Evolutionary conservation across 257 asterid genomes (phyloP).

Genomic region (Euphrasia confusa): DNA sequence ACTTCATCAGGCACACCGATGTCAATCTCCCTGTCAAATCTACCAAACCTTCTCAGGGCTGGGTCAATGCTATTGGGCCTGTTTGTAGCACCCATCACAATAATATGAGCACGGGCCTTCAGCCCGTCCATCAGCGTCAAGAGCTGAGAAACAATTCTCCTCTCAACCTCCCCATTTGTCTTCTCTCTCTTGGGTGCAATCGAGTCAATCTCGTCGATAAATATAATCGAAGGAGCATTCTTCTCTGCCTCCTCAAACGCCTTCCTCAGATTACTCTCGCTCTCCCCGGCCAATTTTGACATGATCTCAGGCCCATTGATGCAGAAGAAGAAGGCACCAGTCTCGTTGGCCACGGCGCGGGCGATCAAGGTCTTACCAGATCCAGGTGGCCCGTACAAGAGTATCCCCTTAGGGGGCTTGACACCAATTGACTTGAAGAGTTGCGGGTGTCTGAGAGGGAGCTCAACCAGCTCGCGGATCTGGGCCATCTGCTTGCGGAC

Average conservation of each 20-base stretch:
- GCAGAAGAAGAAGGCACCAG: conserved; percentile 12
- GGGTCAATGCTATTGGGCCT: conserved; percentile 94
- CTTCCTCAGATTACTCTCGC: conserved; percentile 12
- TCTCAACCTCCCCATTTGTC: conserved; percentile 9
- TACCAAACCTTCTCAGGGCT: conserved; percentile 86
- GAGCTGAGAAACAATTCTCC: conserved; percentile 12
- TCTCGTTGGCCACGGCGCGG: conserved; percentile 10
- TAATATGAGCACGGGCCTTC: conserved; percentile 7
- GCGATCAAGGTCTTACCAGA: conserved; percentile 9
- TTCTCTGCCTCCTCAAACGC: conserved; percentile 13
- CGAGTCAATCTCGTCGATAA: conserved; percentile 11
- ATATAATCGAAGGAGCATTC: conserved; percentile 10
- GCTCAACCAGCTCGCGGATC: conserved; percentile 8
- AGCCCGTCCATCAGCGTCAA: conserved; percentile 12
- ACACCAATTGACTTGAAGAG: conserved; percentile 10
- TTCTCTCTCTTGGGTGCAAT: conserved; percentile 13
- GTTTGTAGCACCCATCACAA: conserved; percentile 64
- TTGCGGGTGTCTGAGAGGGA: conserved; percentile 11
- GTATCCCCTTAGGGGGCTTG: conserved; percentile 7
- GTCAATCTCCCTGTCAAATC: conserved; percentile 89
- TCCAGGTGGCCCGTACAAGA: conserved; percentile 3
- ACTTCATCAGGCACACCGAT: conserved; percentile 95
- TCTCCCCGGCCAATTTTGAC: conserved; percentile 11
- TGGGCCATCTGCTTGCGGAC: conserved; percentile 14
- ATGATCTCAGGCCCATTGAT: conserved; percentile 11